A percentile compares a stretch with the other conserved stretches of the same genome.
These are phyloP conservation scores for Grosmannia clavigera DNA, from an alignment of 2,329 filamentous ascomycete genomes.

Conservation along the genomic window DNA sequence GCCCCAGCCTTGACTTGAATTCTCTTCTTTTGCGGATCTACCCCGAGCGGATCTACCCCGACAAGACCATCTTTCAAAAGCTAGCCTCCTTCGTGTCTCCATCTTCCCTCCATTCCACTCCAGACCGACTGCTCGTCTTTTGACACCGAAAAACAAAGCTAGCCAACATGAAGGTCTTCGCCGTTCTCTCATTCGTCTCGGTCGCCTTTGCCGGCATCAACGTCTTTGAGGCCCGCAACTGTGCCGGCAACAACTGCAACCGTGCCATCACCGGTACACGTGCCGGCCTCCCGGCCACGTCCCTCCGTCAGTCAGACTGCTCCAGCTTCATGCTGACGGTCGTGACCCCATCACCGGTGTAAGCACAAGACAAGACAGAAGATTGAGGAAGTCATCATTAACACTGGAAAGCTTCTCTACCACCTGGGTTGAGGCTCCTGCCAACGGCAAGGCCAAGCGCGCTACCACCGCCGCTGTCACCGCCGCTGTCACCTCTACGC, in stretches of 20 bases:
- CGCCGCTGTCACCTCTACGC: conserved; percentile 26
- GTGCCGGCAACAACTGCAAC: conserved; percentile 33
- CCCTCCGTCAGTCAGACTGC: conserved; percentile 17
- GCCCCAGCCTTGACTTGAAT: background rate
- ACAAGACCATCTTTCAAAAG: background rate
- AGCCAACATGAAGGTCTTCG: conserved; percentile 28
- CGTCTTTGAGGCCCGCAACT: conserved; percentile 23
- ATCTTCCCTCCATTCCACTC: background rate
- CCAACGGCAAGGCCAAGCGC: too few relatives aligned
- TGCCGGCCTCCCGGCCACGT: conserved; percentile 28
- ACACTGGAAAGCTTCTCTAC: conserved; percentile 6
- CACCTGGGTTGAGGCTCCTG: conserved; percentile 4
- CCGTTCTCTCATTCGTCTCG: conserved; percentile 25
- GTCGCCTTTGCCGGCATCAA: conserved; percentile 20
- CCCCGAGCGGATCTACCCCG: background rate
- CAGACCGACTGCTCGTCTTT: background rate
- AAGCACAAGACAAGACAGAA: conserved; percentile 12
- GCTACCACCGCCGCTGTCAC: conserved; percentile 6
- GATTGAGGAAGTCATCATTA: background rate
- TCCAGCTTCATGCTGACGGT: conserved; percentile 24
- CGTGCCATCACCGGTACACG: conserved; percentile 32
- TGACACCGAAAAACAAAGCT: background rate
- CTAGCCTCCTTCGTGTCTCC: background rate
- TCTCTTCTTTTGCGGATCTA: background rate
- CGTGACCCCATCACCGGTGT: conserved; percentile 28